Conservation (phyloP, 2,329 filamentous ascomycete genomes). For the Madurella fahalii region DNA sequence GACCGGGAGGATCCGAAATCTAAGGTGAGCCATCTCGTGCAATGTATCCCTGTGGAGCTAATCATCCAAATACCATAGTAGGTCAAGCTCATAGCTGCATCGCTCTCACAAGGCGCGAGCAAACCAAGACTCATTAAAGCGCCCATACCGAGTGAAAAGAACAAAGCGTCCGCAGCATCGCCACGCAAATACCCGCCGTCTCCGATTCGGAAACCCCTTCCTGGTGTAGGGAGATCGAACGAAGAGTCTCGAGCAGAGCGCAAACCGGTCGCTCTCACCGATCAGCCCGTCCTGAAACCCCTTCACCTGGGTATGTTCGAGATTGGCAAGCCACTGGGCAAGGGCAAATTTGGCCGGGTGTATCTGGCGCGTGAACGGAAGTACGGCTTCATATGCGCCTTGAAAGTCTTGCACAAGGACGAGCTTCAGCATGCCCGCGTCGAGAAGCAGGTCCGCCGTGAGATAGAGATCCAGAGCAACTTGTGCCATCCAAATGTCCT, state of each 20-base stretch:
- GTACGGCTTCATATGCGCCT: conserved; percentile 76
- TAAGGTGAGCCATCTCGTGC: conserved; percentile 55
- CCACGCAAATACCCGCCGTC: conserved; percentile 12
- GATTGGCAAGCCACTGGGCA: conserved; percentile 79
- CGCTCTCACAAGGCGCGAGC: conserved; percentile 49
- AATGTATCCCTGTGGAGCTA: background rate
- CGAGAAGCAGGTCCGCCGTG: conserved; percentile 81
- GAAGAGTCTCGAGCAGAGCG: conserved; percentile 39
- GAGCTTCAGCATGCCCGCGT: conserved; percentile 75
- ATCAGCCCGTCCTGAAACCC: conserved; percentile 47
- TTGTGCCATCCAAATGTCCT: conserved; percentile 82
- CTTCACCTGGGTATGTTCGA: conserved; percentile 94
- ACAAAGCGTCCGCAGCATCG: conserved; percentile 32
- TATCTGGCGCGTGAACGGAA: conserved; percentile 78
- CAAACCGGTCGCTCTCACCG: conserved; percentile 36
- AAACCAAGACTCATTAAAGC: conserved; percentile 83
- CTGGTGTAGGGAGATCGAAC: conserved; percentile 46
- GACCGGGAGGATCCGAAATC: conserved; percentile 67
- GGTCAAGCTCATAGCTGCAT: background rate
- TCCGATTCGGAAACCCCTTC: conserved; percentile 42
- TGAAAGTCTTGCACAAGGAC: conserved; percentile 82
- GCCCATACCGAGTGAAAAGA: conserved; percentile 73
- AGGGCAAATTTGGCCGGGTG: conserved; percentile 83
- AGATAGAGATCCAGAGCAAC: conserved; percentile 88
- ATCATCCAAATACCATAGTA: conserved; percentile 36